Evolutionary conservation across 1,284 basidiomycete genomes (phyloP).

Genomic region (Neonothopanus nambi): DNA sequence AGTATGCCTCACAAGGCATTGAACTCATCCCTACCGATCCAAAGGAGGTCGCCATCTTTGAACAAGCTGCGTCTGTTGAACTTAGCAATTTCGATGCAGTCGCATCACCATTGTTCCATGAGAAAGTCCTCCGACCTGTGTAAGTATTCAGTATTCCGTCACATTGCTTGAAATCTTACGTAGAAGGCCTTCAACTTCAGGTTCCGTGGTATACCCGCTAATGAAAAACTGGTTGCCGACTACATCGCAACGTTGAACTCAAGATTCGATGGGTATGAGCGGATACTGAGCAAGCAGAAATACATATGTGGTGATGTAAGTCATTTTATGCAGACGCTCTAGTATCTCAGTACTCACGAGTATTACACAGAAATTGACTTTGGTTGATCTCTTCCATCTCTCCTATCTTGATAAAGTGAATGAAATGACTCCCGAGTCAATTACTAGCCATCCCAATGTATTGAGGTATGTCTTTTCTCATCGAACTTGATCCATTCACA

Average conservation of each 20-base stretch:
- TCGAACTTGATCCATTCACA: neutral
- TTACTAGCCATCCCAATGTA: neutral
- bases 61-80: neutral
- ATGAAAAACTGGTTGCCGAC: neutral
- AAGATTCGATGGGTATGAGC: neutral
- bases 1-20: neutral
- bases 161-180: constrained; percentile 29
- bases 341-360: neutral
- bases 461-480: neutral
- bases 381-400: neutral
- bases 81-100: neutral
- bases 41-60: neutral
- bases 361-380: neutral
- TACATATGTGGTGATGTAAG: neutral
- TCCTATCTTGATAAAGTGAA: neutral
- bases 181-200: neutral
- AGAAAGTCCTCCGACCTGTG: neutral
- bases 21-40: neutral
- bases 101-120: neutral
- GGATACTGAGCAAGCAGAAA: neutral
- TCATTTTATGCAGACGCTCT: neutral
- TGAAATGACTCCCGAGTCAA: neutral
- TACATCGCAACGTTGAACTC: neutral
- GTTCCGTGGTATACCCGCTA: neutral
- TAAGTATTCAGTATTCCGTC: too few species aligned